phyloP scores from a whole-genome alignment of 306 rosid species.

The Leucaena leucocephala region DNA sequence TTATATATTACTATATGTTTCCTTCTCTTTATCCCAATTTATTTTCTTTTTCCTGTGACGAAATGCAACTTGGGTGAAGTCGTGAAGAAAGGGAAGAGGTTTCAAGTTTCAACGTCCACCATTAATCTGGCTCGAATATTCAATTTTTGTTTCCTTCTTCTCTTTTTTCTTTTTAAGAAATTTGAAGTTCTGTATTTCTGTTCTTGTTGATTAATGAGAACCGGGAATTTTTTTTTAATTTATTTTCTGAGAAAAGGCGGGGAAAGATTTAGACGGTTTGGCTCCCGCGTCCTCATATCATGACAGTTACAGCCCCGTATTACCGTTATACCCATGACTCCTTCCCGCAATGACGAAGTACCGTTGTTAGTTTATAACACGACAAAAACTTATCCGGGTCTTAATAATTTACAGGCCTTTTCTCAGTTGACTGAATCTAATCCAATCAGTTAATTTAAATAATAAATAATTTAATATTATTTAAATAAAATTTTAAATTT shows the following conservation, averaged over 20 bases:
- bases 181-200: background rate
- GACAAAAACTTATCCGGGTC: background rate
- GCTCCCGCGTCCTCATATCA: background rate
- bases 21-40: background rate
- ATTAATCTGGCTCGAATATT: slow-evolving; percentile 35
- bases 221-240: background rate
- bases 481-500: no score
- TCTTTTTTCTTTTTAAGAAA: background rate
- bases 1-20: background rate
- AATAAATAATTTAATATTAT: no score
- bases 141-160: background rate
- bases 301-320: slow-evolving; percentile 19
- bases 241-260: background rate
- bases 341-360: background rate
- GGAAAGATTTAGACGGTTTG: slow-evolving; percentile 39
- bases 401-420: no score
- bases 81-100: slow-evolving; percentile 37
- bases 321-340: background rate
- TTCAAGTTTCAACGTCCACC: slow-evolving; percentile 1
- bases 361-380: no score
- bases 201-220: background rate
- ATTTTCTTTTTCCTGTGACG: background rate
- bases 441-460: no score
- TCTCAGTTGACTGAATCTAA: background rate
- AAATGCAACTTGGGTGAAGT: slow-evolving; percentile 33